Conservation (phyloP, 768 basidiomycete species). For the Xanthoconium stramineum region DNA sequence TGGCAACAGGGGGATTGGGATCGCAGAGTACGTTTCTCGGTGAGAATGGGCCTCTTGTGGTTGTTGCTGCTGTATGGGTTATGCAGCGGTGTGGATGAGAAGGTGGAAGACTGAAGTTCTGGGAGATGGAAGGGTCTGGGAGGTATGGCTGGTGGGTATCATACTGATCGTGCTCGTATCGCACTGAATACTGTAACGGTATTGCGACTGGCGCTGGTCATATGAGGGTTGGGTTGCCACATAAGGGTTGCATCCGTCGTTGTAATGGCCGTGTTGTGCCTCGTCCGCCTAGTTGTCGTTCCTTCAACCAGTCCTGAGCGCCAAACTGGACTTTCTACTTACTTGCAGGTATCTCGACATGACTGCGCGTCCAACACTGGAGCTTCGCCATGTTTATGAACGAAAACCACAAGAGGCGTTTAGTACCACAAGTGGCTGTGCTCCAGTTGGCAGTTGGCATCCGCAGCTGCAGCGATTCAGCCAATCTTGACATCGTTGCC, state of each 20-base stretch:
- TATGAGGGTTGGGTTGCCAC: conserved; percentile 37
- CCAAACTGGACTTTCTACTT: conserved; percentile 11
- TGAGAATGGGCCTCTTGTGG: conserved; percentile 15
- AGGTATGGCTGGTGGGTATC: conserved; percentile 33
- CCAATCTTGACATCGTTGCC: no score
- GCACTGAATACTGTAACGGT: conserved; percentile 30
- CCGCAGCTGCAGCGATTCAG: no score
- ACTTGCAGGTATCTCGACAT: conserved; percentile 46
- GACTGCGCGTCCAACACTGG: conserved; percentile 1
- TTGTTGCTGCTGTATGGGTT: conserved; percentile 26
- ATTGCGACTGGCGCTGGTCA: conserved; percentile 36
- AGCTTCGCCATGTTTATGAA: conserved; percentile 3
- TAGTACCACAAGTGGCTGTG: conserved; percentile 5
- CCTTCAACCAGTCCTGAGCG: background rate
- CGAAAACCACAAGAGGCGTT: conserved; percentile 5
- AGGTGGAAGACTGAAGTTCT: conserved; percentile 13
- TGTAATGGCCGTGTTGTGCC: conserved; percentile 58
- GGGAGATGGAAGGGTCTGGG: conserved; percentile 42
- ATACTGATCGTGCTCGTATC: conserved; percentile 34
- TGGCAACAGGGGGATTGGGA: conserved; percentile 19
- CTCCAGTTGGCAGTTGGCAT: background rate
- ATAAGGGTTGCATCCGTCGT: conserved; percentile 63
- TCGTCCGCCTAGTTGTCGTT: conserved; percentile 53
- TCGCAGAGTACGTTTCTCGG: conserved; percentile 22
- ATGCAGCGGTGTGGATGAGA: conserved; percentile 15